phyloP scores from a whole-genome alignment of 805 yeast species.

The Cyberlindnera mycetangii region DNA sequence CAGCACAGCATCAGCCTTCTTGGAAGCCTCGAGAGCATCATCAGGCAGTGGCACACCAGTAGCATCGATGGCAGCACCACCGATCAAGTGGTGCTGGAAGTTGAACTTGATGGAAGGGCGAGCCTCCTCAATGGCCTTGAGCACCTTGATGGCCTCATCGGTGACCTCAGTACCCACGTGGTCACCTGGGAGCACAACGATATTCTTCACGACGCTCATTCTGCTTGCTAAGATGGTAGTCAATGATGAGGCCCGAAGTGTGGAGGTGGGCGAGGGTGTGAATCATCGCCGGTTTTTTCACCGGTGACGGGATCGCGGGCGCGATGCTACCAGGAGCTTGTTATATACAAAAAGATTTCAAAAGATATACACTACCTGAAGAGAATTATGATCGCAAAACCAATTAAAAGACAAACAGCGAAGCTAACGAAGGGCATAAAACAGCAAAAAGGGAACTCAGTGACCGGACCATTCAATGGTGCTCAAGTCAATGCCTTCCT shows the following conservation, averaged over 20 bases:
- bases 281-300: slow-evolving; percentile 2
- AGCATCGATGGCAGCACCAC: slow-evolving; percentile 98
- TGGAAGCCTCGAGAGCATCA: slow-evolving; percentile 77
- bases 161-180: slow-evolving; percentile 93
- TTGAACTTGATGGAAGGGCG: slow-evolving; percentile 61
- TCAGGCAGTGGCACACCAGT: slow-evolving; percentile 91
- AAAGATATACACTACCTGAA: neutral
- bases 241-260: too few relatives aligned
- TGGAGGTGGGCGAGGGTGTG: slow-evolving; percentile 2
- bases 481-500: slow-evolving; percentile 93
- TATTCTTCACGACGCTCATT: slow-evolving; percentile 45
- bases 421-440: neutral
- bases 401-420: neutral
- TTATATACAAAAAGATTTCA: neutral
- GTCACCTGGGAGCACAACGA: slow-evolving; percentile 93
- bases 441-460: slow-evolving; percentile 32
- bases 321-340: neutral
- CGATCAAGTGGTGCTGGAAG: slow-evolving; percentile 82
- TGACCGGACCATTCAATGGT: slow-evolving; percentile 98
- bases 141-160: slow-evolving; percentile 87
- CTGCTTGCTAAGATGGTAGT: too few relatives aligned
- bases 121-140: slow-evolving; percentile 68
- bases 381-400: too few relatives aligned
- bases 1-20: slow-evolving; percentile 88
- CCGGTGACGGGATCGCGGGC: neutral